Evolutionary conservation across 2,329 filamentous ascomycete species (phyloP).

Genomic region (Ceratocystis huliohia): DNA sequence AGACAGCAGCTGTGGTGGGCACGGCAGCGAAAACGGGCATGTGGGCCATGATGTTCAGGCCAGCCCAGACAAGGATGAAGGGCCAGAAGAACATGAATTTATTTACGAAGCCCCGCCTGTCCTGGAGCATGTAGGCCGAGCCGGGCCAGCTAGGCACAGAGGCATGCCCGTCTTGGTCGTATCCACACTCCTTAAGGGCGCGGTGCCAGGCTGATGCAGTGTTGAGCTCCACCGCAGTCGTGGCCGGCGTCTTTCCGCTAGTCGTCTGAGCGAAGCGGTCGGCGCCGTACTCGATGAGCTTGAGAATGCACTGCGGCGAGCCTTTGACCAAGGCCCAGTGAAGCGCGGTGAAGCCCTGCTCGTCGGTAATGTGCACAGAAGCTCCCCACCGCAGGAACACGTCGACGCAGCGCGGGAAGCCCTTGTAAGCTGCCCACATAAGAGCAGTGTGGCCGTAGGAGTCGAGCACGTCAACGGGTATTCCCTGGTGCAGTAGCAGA

Average conservation of each 20-base stretch:
- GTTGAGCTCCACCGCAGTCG: constrained; percentile 82
- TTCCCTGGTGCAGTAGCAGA: constrained; percentile 84
- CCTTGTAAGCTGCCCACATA: constrained; percentile 99
- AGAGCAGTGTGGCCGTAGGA: constrained; percentile 82
- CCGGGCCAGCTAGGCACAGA: constrained; percentile 58
- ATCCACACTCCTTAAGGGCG: constrained; percentile 73
- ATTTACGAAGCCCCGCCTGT: constrained; percentile 63
- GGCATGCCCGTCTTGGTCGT: constrained; percentile 62
- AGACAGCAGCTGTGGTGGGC: constrained; percentile 53
- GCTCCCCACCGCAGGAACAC: constrained; percentile 90
- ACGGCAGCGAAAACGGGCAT: constrained; percentile 63
- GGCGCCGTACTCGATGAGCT: constrained; percentile 87
- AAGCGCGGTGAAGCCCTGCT: constrained; percentile 84
- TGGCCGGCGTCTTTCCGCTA: constrained; percentile 78
- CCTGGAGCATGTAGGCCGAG: constrained; percentile 60
- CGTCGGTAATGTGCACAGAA: constrained; percentile 78
- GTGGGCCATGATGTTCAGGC: constrained; percentile 58
- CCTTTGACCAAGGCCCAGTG: constrained; percentile 97
- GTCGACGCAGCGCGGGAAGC: constrained; percentile 83
- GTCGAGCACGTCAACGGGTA: constrained; percentile 84
- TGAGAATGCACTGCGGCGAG: constrained; percentile 76
- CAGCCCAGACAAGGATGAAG: constrained; percentile 59
- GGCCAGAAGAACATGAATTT: constrained; percentile 88
- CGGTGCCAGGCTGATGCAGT: constrained; percentile 69
- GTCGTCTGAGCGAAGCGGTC: constrained; percentile 84